Base-by-base conservation (phyloP, 2,329 filamentous ascomycete genomes). In the Talaromyces pinophilus region DNA sequence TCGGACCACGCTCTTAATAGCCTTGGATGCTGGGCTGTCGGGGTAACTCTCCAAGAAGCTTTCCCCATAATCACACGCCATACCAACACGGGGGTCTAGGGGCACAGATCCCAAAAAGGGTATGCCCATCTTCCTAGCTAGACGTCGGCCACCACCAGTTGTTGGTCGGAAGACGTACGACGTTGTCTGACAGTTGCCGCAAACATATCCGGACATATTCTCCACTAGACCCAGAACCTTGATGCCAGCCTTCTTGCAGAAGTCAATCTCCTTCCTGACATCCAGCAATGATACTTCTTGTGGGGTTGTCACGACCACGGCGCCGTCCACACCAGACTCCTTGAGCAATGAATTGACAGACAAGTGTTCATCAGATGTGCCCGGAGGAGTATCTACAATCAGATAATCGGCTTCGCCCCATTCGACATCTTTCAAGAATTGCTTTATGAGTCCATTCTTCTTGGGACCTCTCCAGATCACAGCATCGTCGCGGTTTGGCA, bases 181-280 rank as follows among this genome's bases (percentile, higher is more conserved):
- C 72, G 87, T 83, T 64, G 93, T 88, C 64, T 88, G 91, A 79
- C 95, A 99, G 65, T 92, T 94, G 10, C 93, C 93, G 75, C 95
- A 99, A 63, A 99, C 93, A 72, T 98, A 99, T 3, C 93, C 92
- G 67, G 90, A 92, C 95, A 99, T 99, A 76, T 99, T 99, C 83
- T 99, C 95, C 17, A 97, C 95, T 48, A 99, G 83, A 0, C 95
- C 95, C 3, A 99, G 79, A 6, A 99, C 87, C 59, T 84, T 86
- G 71, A 99, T 98, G 3, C 92, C 92, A 0, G 95, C 95, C 80
- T 99, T 99, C 67, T 89, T 85, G 80, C 96, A 99, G 75, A 99
- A 99, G 75, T 99, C 94, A 67, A 99, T 94, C 79, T 99, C 95
- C 80, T 97, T 98, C 71, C 95, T 85, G 13, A 99, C 95, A 76